Evolutionary conservation across 306 rosid genomes (phyloP).

Genomic region (Ceratonia siliqua): DNA sequence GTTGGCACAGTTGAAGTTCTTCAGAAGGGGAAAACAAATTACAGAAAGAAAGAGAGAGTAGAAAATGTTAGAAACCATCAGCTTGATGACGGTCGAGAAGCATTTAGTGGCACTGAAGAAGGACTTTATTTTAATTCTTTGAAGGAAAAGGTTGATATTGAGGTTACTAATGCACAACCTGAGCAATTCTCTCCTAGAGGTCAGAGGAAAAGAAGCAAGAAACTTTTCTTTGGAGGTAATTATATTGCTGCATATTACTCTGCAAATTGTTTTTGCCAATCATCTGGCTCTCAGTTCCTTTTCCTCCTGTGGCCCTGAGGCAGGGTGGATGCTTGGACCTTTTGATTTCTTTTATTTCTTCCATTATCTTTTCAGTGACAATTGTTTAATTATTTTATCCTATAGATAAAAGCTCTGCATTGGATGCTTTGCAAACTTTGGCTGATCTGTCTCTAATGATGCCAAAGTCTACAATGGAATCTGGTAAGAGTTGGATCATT

Average conservation of each 20-base stretch:
- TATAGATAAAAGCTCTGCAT: constrained; percentile 61
- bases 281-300: constrained; percentile 11
- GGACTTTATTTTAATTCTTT: constrained; percentile 48
- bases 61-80: constrained; percentile 50
- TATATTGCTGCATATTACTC: constrained; percentile 23
- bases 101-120: constrained; percentile 90
- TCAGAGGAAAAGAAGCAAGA: constrained; percentile 63
- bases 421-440: constrained; percentile 84
- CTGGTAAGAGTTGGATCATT: constrained; percentile 55
- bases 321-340: constrained; percentile 9
- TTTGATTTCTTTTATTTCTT: constrained; percentile 11
- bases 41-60: constrained; percentile 62
- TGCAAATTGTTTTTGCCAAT: constrained; percentile 19
- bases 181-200: constrained; percentile 47
- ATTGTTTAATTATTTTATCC: constrained; percentile 22
- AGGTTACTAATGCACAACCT: constrained; percentile 56
- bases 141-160: constrained; percentile 60
- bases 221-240: constrained; percentile 73
- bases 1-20: constrained; percentile 55
- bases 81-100: constrained; percentile 84
- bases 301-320: constrained; percentile 8
- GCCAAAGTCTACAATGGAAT: constrained; percentile 62
- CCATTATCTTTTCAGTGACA: constrained; percentile 19
- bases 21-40: constrained; percentile 50
- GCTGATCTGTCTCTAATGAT: constrained; percentile 84